Base-by-base conservation (phyloP, 305 asterid species). In the Solanum hybrid region DNA sequence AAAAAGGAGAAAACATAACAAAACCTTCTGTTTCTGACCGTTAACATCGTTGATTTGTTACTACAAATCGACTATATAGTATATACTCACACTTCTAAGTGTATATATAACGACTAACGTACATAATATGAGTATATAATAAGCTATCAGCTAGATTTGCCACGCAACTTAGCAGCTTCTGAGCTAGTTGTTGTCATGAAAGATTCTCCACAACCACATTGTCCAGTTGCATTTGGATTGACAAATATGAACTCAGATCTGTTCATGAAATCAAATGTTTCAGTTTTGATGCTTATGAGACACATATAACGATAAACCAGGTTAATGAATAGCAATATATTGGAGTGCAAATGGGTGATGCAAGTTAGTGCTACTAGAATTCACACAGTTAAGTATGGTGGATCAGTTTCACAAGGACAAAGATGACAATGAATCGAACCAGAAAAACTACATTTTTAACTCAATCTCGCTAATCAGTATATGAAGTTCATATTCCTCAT, bases 211-310 rank as follows among this genome's bases (percentile, higher is more conserved):
- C 85, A 78, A 36, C 99, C 99, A 86, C 99, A 97, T 91, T 97
- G 98, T 73, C 99, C 99, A 88, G 89, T 91, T 3, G 99, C 92
- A 90, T 97, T 97, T 78, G 99, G 99, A 92, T 97, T 97, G 89
- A 97, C 92, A 89, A 96, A 97, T 34, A 34, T 34, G 36, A 34
- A 34, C 36, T 34, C 36, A 34, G 36, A 34, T 34, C 36, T 34
- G 36, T 34, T 34, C 36, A 34, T 34, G 36, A 34, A 34, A 34
- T 34, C 36, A 34, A 34, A 34, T 34, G 1, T 34, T 34, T 34
- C 36, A 34, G 36, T 34, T 34, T 34, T 34, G 36, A 34, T 34
- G 36, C 36, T 34, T 34, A 34, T 34, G 36, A 34, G 36, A 34
- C 36, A 6, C 36, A 1, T 34, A 34, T 34, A 34, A 6, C 7